These are phyloP conservation scores for Mrakia gelida DNA, from an alignment of 768 basidiomycete genomes.

Conservation along the genomic window DNA sequence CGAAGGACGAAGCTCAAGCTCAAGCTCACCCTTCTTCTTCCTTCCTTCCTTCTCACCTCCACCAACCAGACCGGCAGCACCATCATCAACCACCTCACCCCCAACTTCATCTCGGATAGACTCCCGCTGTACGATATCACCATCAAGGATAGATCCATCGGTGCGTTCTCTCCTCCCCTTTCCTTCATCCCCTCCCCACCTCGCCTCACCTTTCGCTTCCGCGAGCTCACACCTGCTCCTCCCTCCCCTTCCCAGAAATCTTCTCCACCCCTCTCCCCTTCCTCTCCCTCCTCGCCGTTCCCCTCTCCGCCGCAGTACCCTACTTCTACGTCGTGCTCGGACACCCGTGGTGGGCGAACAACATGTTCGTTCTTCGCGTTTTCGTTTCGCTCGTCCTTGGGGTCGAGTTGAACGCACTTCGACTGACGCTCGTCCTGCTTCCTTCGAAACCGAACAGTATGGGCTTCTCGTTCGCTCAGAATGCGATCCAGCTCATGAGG, in stretches of 20 bases:
- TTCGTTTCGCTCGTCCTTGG: too few species aligned
- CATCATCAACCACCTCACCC: conserved; percentile 15
- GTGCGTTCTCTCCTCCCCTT: conserved; percentile 44
- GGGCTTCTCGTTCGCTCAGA: conserved; percentile 71
- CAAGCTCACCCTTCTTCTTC: neutral
- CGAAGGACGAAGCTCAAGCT: neutral
- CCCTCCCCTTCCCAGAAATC: conserved; percentile 35
- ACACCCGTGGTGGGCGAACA: conserved; percentile 68
- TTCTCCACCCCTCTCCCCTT: conserved; percentile 49
- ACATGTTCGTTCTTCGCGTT: conserved; percentile 48
- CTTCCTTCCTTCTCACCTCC: neutral
- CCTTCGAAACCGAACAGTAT: conserved; percentile 37
- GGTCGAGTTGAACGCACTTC: neutral
- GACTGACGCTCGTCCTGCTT: neutral
- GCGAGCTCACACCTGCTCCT: neutral
- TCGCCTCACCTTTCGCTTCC: neutral
- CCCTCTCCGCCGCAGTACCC: conserved; percentile 60
- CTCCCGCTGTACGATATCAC: conserved; percentile 14
- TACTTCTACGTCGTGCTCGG: conserved; percentile 54
- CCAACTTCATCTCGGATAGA: neutral
- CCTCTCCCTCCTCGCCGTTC: conserved; percentile 40
- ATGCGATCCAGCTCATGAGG: conserved; percentile 70
- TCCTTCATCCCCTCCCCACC: neutral
- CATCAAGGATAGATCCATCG: conserved; percentile 15
- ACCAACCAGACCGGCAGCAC: conserved; percentile 13